Conservation (phyloP, 352 stramenopile genomes). For the Salisapilia sapeloensis region DNA sequence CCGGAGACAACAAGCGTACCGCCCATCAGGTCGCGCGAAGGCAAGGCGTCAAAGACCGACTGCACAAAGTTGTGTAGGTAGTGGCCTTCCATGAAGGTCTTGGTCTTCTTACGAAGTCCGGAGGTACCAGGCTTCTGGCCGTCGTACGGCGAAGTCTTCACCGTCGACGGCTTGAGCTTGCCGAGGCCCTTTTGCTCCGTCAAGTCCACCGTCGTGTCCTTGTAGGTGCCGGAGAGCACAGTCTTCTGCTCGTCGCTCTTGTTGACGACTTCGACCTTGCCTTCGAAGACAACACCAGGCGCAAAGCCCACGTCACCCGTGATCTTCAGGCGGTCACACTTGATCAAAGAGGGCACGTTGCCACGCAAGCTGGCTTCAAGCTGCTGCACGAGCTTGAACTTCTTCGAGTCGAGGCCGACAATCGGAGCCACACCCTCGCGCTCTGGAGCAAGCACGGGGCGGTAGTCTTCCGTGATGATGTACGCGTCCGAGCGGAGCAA, state of each 20-base stretch:
- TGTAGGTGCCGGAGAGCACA: constrained; percentile 85
- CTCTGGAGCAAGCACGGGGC: constrained; percentile 89
- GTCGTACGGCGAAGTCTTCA: constrained; percentile 84
- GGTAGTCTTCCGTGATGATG: constrained; percentile 91
- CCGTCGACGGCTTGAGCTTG: constrained; percentile 62
- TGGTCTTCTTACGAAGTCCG: constrained; percentile 97
- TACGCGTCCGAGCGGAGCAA: constrained; percentile 96
- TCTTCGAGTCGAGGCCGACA: constrained; percentile 91
- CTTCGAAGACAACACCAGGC: constrained; percentile 85
- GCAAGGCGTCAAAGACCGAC: constrained; percentile 92
- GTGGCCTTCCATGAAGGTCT: constrained; percentile 94
- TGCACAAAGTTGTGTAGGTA: constrained; percentile 99
- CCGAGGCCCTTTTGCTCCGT: constrained; percentile 86
- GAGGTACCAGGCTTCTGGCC: constrained; percentile 96
- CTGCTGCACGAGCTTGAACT: constrained; percentile 97
- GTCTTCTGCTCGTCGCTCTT: constrained; percentile 92
- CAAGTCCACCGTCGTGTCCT: constrained; percentile 91
- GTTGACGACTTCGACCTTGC: constrained; percentile 89
- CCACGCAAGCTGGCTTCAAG: constrained; percentile 87
- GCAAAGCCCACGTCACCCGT: constrained; percentile 90
- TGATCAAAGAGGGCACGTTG: constrained; percentile 92
- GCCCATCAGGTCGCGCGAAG: constrained; percentile 85
- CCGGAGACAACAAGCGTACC: constrained; percentile 94
- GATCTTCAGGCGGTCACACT: constrained; percentile 91
- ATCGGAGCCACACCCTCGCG: constrained; percentile 90